Conservation (phyloP, 2,329 filamentous ascomycete genomes). For the Sporothrix pseudoabietina region DNA sequence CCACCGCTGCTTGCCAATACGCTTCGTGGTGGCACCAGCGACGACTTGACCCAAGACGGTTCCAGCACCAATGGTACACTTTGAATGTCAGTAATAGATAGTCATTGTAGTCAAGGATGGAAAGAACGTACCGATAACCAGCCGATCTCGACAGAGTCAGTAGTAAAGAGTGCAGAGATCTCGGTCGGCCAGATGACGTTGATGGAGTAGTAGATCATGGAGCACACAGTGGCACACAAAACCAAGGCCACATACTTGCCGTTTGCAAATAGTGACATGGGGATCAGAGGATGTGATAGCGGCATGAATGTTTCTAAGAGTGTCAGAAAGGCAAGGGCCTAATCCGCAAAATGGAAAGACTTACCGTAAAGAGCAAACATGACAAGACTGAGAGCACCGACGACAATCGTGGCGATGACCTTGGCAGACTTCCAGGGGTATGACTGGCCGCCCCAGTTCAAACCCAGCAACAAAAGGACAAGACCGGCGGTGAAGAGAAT, state of each 20-base stretch:
- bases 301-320: background rate
- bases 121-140: slow-evolving; percentile 12
- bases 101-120: background rate
- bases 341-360: slow-evolving; percentile 32
- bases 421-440: slow-evolving; percentile 47
- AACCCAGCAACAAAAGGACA: slow-evolving; percentile 49
- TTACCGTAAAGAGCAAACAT: slow-evolving; percentile 34
- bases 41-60: slow-evolving; percentile 22
- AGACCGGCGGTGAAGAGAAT: slow-evolving; percentile 51
- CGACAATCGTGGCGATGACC: slow-evolving; percentile 39
- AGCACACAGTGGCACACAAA: slow-evolving; percentile 40
- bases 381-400: slow-evolving; percentile 35
- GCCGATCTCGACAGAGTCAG: slow-evolving; percentile 21
- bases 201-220: slow-evolving; percentile 20
- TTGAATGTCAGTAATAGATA: background rate
- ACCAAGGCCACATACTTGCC: slow-evolving; percentile 40
- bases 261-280: slow-evolving; percentile 44
- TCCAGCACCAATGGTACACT: slow-evolving; percentile 5
- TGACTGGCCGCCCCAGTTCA: slow-evolving; percentile 49
- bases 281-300: slow-evolving; percentile 41
- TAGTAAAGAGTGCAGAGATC: slow-evolving; percentile 39
- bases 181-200: slow-evolving; percentile 42
- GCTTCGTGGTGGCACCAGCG: background rate
- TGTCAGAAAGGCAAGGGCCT: slow-evolving; percentile 27
- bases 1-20: slow-evolving; percentile 19